Evolutionary conservation across 2,329 filamentous ascomycete species (phyloP).

Genomic region (Fusarium palustre): DNA sequence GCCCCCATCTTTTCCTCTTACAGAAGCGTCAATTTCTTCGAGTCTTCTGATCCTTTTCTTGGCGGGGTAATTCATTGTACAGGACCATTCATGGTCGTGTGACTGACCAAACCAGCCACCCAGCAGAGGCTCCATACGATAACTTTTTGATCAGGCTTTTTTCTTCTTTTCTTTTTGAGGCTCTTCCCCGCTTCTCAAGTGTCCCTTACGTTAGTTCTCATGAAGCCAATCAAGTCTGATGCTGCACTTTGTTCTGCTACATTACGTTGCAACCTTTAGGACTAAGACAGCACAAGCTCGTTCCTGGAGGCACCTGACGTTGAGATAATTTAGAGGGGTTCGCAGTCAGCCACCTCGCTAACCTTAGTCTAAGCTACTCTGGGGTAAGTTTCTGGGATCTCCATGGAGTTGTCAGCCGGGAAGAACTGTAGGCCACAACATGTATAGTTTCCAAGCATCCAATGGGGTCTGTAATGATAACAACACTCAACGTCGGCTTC

Average conservation of each 20-base stretch:
- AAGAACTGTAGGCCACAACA: constrained; percentile 26
- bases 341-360: constrained; percentile 33
- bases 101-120: constrained; percentile 43
- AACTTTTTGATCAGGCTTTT: constrained; percentile 1
- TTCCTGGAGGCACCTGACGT: constrained; percentile 44
- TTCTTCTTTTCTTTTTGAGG: constrained; percentile 6
- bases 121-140: constrained; percentile 10
- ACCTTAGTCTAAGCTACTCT: constrained; percentile 1
- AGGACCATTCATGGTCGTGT: constrained; percentile 39
- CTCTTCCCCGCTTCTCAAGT: constrained; percentile 31
- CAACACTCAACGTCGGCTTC: constrained; percentile 18
- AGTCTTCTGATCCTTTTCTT: constrained; percentile 44
- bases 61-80: constrained; percentile 35
- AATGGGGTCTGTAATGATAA: constrained; percentile 1
- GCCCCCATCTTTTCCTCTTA: constrained; percentile 27
- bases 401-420: constrained; percentile 40
- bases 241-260: background rate
- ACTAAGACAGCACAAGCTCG: constrained; percentile 14
- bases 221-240: constrained; percentile 16
- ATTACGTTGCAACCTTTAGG: background rate
- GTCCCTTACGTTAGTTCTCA: constrained; percentile 7
- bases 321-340: constrained; percentile 27
- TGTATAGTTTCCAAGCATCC: background rate
- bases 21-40: constrained; percentile 11
- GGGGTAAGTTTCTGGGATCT: background rate